phyloP scores from a whole-genome alignment of 2,329 filamentous ascomycete species.

The Talaromyces sp. region DNA sequence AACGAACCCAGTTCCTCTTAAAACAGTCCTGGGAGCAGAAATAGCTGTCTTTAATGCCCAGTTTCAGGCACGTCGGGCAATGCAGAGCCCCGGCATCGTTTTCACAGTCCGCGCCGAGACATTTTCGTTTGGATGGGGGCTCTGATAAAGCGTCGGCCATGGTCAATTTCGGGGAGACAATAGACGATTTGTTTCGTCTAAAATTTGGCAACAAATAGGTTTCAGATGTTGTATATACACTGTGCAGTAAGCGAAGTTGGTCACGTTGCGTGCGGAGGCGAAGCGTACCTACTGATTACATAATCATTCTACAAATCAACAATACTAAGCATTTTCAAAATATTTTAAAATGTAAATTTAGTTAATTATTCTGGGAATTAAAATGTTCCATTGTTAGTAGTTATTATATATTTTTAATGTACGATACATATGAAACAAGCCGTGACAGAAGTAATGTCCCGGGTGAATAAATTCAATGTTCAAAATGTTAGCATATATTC shows the following conservation, averaged over 20 bases:
- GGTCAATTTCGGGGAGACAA: not conserved
- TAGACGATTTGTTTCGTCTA: not conserved
- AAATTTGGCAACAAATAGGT: not conserved
- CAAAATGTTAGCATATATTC: too few relatives aligned
- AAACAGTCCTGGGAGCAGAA: slow-evolving; percentile 97
- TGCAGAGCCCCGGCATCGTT: slow-evolving; percentile 78
- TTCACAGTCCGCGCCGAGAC: slow-evolving; percentile 69
- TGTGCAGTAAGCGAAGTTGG: not conserved
- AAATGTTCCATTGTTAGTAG: too few relatives aligned
- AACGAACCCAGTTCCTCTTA: slow-evolving; percentile 84
- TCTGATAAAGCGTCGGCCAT: not conserved
- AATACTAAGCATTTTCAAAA: not conserved
- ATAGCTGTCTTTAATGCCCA: slow-evolving; percentile 57
- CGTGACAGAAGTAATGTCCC: too few relatives aligned
- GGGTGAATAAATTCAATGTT: too few relatives aligned
- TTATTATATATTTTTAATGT: too few relatives aligned
- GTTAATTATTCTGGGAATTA: not conserved
- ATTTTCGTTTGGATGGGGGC: slow-evolving; percentile 34
- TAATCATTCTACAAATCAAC: not conserved
- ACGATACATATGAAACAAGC: not conserved
- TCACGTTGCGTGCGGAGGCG: too few relatives aligned
- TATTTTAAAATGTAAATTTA: not conserved
- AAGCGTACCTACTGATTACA: not conserved
- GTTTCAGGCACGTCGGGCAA: slow-evolving; percentile 85
- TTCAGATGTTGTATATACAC: not conserved